These are phyloP conservation scores for Chrysopogon serrulatus DNA, from an alignment of 176 grass and related monocot genomes.

Conservation along the genomic window DNA sequence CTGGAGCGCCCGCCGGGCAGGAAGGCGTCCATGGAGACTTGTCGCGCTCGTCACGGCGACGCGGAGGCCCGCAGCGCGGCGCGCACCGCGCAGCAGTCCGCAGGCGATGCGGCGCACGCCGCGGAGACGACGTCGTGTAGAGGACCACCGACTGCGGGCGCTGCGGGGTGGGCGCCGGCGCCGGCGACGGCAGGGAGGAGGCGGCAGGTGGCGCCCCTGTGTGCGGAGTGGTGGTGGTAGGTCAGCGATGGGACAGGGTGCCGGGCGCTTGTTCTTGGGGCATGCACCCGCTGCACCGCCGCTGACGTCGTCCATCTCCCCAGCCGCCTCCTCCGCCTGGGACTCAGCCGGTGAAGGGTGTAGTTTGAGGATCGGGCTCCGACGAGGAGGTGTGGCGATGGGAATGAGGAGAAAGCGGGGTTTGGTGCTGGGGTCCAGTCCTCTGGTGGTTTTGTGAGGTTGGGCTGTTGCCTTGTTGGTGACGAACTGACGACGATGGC, in stretches of 20 bases:
- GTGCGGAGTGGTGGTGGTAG: slow-evolving; percentile 47
- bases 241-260: slow-evolving; percentile 40
- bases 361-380: background rate
- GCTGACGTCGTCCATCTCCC: slow-evolving; percentile 36
- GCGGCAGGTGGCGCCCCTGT: slow-evolving; percentile 30
- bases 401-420: background rate
- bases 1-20: slow-evolving; percentile 50
- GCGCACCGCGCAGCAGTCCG: slow-evolving; percentile 55
- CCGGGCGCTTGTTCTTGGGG: slow-evolving; percentile 50
- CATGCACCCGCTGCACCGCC: background rate
- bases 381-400: background rate
- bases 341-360: background rate
- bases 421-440: background rate
- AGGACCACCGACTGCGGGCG: slow-evolving; percentile 29
- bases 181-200: background rate
- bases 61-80: slow-evolving; percentile 45
- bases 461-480: background rate
- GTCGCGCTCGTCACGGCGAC: slow-evolving; percentile 60
- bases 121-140: slow-evolving; percentile 58
- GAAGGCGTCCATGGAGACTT: slow-evolving; percentile 58
- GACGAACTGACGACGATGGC: background rate
- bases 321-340: background rate
- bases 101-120: slow-evolving; percentile 52
- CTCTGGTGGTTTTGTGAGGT: background rate
- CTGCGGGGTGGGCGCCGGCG: background rate